Evolutionary conservation across 169 alveolate genomes (phyloP).

Genomic region (Besnoitia besnoiti): DNA sequence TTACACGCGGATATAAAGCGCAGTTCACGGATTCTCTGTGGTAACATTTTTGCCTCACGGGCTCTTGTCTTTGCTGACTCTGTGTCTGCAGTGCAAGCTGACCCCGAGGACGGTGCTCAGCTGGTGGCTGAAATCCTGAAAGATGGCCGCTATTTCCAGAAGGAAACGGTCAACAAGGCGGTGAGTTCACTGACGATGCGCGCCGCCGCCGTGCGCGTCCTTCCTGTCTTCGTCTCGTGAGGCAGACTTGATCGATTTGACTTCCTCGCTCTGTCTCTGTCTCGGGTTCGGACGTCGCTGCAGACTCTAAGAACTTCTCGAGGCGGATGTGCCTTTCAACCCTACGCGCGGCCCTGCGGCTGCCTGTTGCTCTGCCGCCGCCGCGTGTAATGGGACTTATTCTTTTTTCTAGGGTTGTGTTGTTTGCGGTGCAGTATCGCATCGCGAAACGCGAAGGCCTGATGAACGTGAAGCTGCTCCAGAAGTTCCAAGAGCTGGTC

Average conservation of each 20-base stretch:
- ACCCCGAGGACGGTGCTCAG: conserved; percentile 51
- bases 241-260: too few relatives aligned
- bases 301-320: background rate
- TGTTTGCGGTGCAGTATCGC: conserved; percentile 32
- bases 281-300: too few relatives aligned
- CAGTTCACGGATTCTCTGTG: too few relatives aligned
- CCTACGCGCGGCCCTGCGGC: background rate
- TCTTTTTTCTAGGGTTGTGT: background rate
- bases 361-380: background rate
- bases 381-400: background rate
- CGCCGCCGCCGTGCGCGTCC: too few relatives aligned
- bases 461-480: conserved; percentile 53
- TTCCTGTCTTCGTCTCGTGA: too few relatives aligned
- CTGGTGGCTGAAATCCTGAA: conserved; percentile 68
- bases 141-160: conserved; percentile 74
- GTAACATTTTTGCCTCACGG: too few relatives aligned
- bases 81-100: conserved; percentile 29
- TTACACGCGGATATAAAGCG: background rate
- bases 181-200: too few relatives aligned
- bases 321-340: background rate
- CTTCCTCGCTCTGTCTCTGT: too few relatives aligned
- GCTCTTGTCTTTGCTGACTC: background rate
- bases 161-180: conserved; percentile 72
- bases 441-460: conserved; percentile 75
- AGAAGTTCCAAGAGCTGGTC: conserved; percentile 66